phyloP scores from a whole-genome alignment of 768 basidiomycete species.

The Myochromella boudieri region DNA sequence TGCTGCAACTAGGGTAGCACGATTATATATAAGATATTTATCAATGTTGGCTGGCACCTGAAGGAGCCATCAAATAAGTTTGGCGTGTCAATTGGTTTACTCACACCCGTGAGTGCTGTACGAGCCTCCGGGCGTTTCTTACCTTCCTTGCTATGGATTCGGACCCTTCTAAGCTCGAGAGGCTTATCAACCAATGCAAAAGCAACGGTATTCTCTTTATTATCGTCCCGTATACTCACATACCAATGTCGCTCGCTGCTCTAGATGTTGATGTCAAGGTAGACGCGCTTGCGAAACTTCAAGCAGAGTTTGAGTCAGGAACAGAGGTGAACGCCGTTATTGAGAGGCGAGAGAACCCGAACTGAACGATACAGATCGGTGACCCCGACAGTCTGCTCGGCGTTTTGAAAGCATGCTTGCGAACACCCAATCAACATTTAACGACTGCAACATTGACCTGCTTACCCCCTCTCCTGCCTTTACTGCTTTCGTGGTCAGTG shows the following conservation, averaged over 20 bases:
- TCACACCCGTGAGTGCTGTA: too few relatives aligned
- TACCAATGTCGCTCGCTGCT: background rate
- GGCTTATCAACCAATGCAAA: constrained; percentile 64
- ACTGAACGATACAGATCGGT: constrained; percentile 47
- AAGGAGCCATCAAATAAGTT: too few relatives aligned
- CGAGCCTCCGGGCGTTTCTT: too few relatives aligned
- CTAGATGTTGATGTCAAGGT: constrained; percentile 80
- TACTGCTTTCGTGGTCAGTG: constrained; percentile 49
- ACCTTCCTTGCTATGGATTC: constrained; percentile 45
- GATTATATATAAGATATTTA: too few relatives aligned
- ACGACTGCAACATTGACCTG: constrained; percentile 74
- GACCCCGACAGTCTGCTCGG: constrained; percentile 72
- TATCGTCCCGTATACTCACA: background rate
- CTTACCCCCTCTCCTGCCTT: constrained; percentile 64
- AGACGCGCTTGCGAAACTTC: constrained; percentile 77
- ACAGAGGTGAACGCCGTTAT: constrained; percentile 51
- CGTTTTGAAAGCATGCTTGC: constrained; percentile 71
- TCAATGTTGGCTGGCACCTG: too few relatives aligned
- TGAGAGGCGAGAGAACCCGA: background rate
- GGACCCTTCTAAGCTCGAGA: constrained; percentile 51
- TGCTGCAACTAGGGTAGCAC: too few relatives aligned
- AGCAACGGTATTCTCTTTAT: constrained; percentile 47
- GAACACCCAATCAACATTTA: constrained; percentile 80
- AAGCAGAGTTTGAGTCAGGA: constrained; percentile 70
- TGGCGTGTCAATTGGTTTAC: too few relatives aligned